Percentiles rank a stretch among this genome's conserved stretches.
phyloP scores from a whole-genome alignment of 2,329 filamentous ascomycete species.

The Fusarium albidum region DNA sequence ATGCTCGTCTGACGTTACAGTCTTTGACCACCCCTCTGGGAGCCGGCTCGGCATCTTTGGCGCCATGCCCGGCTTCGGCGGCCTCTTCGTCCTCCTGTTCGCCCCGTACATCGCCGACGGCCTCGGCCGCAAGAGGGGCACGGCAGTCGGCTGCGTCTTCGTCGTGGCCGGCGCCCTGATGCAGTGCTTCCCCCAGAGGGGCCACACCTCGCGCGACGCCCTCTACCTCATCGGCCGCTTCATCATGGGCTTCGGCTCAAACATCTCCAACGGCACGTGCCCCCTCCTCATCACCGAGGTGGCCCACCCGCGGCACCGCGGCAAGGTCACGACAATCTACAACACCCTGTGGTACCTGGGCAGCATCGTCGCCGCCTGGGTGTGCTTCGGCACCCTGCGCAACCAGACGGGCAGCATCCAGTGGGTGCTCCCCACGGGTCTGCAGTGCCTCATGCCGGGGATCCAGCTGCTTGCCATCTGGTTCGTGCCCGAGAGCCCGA shows the following conservation, averaged over 20 bases:
- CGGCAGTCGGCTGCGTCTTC: constrained; percentile 29
- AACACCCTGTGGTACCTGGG: constrained; percentile 39
- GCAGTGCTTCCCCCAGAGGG: constrained; percentile 33
- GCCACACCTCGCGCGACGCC: constrained; percentile 20
- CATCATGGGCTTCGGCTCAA: constrained; percentile 36
- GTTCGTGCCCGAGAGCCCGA: constrained; percentile 31
- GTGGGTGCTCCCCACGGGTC: constrained; percentile 32
- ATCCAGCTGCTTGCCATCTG: constrained; percentile 33
- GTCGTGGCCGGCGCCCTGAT: constrained; percentile 32
- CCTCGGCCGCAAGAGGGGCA: constrained; percentile 34
- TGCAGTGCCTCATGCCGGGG: constrained; percentile 35
- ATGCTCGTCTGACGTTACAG: constrained; percentile 16
- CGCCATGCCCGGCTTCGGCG: constrained; percentile 37
- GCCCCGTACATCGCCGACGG: constrained; percentile 38
- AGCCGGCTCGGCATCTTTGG: constrained; percentile 38
- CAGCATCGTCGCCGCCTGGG: constrained; percentile 34
- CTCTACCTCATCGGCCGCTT: constrained; percentile 35
- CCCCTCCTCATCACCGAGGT: constrained; percentile 37
- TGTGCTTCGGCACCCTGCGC: constrained; percentile 28
- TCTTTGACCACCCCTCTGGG: constrained; percentile 33
- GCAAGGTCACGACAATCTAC: constrained; percentile 35
- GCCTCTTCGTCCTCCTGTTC: constrained; percentile 37
- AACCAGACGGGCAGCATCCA: constrained; percentile 28
- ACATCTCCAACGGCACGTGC: constrained; percentile 37
- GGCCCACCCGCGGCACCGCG: constrained; percentile 33